phyloP scores from a whole-genome alignment of 164 flowering plant species.

The Vitis cinerea region DNA sequence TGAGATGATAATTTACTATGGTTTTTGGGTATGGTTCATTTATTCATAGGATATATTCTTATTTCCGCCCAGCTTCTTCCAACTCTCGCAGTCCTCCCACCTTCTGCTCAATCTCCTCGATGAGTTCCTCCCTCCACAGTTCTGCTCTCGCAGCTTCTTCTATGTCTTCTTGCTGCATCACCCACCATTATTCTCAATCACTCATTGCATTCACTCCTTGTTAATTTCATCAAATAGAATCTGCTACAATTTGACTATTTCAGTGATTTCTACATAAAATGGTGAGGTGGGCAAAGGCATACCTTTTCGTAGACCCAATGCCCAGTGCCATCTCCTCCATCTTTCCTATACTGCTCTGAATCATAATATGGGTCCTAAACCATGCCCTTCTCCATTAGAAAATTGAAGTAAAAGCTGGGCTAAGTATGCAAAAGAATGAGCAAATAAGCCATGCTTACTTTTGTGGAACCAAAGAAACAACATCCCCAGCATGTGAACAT shows the following conservation, averaged over 20 bases:
- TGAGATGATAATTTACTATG: too few relatives aligned
- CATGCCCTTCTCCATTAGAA: background rate
- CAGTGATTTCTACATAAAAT: too few relatives aligned
- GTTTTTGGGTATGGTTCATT: too few relatives aligned
- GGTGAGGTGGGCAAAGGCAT: background rate
- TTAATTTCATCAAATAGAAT: background rate
- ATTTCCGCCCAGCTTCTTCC: conserved; percentile 70
- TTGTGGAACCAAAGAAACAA: conserved; percentile 78
- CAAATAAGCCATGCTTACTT: conserved; percentile 37
- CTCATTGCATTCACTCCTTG: background rate
- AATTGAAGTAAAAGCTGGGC: background rate
- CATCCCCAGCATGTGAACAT: conserved; percentile 96
- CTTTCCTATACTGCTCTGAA: conserved; percentile 70
- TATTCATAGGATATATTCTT: conserved; percentile 8
- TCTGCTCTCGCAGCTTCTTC: conserved; percentile 72
- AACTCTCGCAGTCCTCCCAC: conserved; percentile 76
- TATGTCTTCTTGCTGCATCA: conserved; percentile 81
- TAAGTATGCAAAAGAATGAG: background rate
- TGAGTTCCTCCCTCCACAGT: conserved; percentile 79
- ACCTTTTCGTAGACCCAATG: conserved; percentile 93
- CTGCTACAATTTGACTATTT: too few relatives aligned
- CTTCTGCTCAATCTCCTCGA: conserved; percentile 88
- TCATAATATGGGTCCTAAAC: conserved; percentile 85
- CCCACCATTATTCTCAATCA: background rate
- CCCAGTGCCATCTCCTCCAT: conserved; percentile 96